phyloP scores from a whole-genome alignment of 129 eudicot species.

The Arctium minus region DNA sequence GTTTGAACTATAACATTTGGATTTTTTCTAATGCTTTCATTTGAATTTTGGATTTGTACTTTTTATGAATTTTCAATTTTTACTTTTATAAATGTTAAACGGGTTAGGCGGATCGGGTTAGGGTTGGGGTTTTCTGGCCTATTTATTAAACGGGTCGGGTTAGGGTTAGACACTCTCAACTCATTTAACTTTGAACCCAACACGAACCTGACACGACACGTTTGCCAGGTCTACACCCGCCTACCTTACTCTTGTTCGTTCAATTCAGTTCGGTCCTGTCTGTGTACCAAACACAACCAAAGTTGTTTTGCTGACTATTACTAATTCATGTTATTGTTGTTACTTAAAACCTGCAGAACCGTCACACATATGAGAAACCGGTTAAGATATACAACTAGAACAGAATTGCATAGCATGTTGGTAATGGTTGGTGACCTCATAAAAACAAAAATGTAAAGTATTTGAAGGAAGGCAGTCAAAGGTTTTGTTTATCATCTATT shows the following conservation, averaged over 20 bases:
- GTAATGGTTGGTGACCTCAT: not conserved
- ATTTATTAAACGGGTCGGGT: too few relatives aligned
- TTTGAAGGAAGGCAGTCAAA: not conserved
- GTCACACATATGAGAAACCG: slow-evolving; percentile 89
- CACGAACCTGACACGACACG: too few relatives aligned
- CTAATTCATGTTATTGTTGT: not conserved
- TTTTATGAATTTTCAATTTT: too few relatives aligned
- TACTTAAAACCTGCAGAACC: slow-evolving; percentile 60
- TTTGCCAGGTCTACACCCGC: too few relatives aligned
- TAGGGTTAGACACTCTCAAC: too few relatives aligned
- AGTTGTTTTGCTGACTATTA: not conserved
- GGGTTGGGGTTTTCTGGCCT: too few relatives aligned
- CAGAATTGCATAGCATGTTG: not conserved
- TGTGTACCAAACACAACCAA: not conserved
- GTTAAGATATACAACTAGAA: slow-evolving; percentile 89
- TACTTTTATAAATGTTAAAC: too few relatives aligned
- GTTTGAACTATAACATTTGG: too few relatives aligned
- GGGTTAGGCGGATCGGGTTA: too few relatives aligned
- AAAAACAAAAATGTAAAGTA: not conserved
- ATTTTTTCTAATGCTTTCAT: too few relatives aligned
- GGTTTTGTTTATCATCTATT: not conserved
- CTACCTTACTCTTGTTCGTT: not conserved
- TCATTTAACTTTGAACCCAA: too few relatives aligned
- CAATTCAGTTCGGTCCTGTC: not conserved
- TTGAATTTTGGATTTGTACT: too few relatives aligned